These are phyloP conservation scores for Euphorbia lathyris DNA, from an alignment of 345 rosid genomes.

Conservation along the genomic window DNA sequence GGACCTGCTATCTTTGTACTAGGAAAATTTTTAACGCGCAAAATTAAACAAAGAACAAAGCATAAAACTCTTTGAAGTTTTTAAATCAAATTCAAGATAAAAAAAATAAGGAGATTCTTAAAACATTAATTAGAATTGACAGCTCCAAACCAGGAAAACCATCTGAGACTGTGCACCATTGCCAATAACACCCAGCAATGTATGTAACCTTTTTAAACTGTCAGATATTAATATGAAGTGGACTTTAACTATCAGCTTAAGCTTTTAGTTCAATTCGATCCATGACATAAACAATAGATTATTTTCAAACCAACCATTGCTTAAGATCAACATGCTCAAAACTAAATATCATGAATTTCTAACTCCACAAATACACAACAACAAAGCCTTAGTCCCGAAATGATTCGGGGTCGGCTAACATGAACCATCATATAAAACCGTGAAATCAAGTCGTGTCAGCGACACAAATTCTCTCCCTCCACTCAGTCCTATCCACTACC, in stretches of 20 bases:
- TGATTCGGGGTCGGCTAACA: no score
- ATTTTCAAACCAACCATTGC: slow-evolving; percentile 4
- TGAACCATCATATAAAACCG: no score
- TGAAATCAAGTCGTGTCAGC: no score
- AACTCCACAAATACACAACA: not conserved
- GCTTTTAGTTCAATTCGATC: no score
- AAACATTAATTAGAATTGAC: not conserved
- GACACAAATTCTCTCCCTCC: no score
- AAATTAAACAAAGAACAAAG: not conserved
- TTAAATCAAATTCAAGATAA: not conserved
- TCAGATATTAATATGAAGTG: no score
- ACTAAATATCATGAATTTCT: not conserved
- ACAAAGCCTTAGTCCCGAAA: no score
- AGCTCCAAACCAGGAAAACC: not conserved
- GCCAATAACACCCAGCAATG: not conserved
- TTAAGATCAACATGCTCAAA: not conserved
- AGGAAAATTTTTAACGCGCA: not conserved
- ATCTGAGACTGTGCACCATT: not conserved
- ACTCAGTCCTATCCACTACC: no score
- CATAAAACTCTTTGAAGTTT: not conserved
- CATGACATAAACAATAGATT: no score
- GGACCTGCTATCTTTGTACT: not conserved
- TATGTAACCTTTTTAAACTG: not conserved
- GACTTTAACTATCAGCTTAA: no score
- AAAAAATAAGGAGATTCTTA: not conserved